Evolutionary conservation across 2,329 filamentous ascomycete species (phyloP), one percentile per base, ranked within the genome.

Genomic region (Diaporthe ampelina): DNA sequence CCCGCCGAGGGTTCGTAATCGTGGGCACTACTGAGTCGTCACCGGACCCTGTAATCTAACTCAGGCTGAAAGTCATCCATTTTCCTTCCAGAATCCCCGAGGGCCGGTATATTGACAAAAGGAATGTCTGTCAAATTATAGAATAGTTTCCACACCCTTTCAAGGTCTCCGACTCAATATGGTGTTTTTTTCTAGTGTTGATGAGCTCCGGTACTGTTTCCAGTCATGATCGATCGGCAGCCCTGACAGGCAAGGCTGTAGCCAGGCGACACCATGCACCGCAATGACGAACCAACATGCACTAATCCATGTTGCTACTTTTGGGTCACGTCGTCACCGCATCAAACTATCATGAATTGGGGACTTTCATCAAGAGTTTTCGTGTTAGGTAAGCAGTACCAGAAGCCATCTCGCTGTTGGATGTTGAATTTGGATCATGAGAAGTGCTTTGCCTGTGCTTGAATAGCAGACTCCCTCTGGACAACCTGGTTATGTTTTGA

Each of bases 11-110:
- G 45, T 19, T 68, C 63, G 63, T 54, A 54, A 54, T 54, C 48
- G 63, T 52, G 63, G 45, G 35, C 48, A 68, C 32, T 26, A 11
- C 45, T 67, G 63, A 67, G 45, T 67, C 61, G 43, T 67, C n/a
- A 67, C n/a, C 11, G 21, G 11, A 24, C 21, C 43, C 61, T 67
- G 61, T 45, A 65, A 65, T 65, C 61, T 65, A 21, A 45, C 40
- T 11, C 57, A 26, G 35, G 26, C 57, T 26, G 15, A 43, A n/a
- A 37, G 37, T 11, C n/a, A 11, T 24, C 32, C 15, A 45, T 45
- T 43, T 24, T 32, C 10, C 59, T 32, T n/a, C 40, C 24, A 48
- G 40, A 26, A 48, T 7, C 17, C 1, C 37, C 37, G 19, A 17
- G 40, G 59, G 8, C 40, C 7, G 40, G 8, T 24, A 26, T 7